Evolutionary conservation across 2,329 filamentous ascomycete genomes (phyloP).

Genomic region (Alternaria gaisen): DNA sequence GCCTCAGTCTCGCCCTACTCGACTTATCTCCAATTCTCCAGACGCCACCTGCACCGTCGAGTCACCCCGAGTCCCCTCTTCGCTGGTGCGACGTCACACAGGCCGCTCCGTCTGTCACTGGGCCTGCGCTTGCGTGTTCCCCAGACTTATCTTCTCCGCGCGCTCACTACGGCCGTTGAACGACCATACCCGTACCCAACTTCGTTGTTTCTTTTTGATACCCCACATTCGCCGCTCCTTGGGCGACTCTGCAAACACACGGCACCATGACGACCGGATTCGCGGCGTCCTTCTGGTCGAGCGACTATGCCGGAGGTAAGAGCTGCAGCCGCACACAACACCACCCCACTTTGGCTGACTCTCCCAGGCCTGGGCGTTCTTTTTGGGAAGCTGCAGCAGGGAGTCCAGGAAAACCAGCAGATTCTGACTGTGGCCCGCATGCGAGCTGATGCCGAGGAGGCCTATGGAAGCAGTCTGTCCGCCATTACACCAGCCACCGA

Average conservation of each 20-base stretch:
- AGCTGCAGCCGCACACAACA: conserved; percentile 52
- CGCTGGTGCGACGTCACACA: conserved; percentile 10
- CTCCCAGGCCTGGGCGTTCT: conserved; percentile 81
- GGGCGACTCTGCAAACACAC: conserved; percentile 17
- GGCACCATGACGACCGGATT: conserved; percentile 65
- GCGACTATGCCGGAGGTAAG: conserved; percentile 93
- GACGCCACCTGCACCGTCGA: conserved; percentile 5
- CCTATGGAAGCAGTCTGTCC: conserved; percentile 80
- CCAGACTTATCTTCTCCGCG: conserved; percentile 40
- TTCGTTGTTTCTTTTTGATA: conserved; percentile 12
- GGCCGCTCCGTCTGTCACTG: conserved; percentile 12
- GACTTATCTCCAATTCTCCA: background rate
- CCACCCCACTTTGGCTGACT: conserved; percentile 33
- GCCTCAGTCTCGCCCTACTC: conserved; percentile 1
- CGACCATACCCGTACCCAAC: conserved; percentile 15
- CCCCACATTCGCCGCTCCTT: conserved; percentile 26
- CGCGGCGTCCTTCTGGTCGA: conserved; percentile 96
- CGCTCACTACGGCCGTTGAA: conserved; percentile 32
- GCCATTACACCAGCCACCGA: conserved; percentile 86
- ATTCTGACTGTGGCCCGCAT: conserved; percentile 89
- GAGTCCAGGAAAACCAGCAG: conserved; percentile 93
- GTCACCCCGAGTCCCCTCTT: conserved; percentile 16
- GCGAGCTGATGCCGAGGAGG: conserved; percentile 94
- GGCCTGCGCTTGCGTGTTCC: conserved; percentile 35
- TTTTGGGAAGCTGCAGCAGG: conserved; percentile 96